Percentiles rank a stretch among this genome's conserved stretches.
Conservation (phyloP, 768 basidiomycete species). For the Pleurotus platypus region DNA sequence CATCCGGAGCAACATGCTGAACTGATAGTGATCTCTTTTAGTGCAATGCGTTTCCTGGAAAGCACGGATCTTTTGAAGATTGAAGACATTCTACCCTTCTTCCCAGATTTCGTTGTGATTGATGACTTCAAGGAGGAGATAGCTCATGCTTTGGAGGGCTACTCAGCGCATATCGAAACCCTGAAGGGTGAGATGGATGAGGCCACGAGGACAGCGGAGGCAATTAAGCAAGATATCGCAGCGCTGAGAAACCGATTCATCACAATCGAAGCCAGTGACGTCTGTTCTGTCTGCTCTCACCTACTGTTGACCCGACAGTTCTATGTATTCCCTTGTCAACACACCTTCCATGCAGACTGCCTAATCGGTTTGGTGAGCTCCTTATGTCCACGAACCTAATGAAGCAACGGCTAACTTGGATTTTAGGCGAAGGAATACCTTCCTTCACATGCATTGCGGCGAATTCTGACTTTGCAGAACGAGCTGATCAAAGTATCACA, state of each 20-base stretch:
- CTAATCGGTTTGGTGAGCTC: slow-evolving; percentile 83
- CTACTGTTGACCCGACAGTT: slow-evolving; percentile 86
- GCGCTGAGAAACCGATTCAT: slow-evolving; percentile 87
- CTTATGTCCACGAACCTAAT: neutral
- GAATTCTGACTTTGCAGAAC: slow-evolving; percentile 82
- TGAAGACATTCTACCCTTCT: slow-evolving; percentile 98
- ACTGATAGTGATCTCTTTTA: slow-evolving; percentile 25
- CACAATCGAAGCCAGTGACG: slow-evolving; percentile 84
- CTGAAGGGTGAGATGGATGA: slow-evolving; percentile 96
- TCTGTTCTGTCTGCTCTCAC: slow-evolving; percentile 77
- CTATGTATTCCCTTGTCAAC: slow-evolving; percentile 98
- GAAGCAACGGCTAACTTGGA: too few species aligned
- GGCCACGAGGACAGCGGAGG: slow-evolving; percentile 86
- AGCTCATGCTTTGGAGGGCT: slow-evolving; percentile 91
- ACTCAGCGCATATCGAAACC: slow-evolving; percentile 85
- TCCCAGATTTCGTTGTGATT: slow-evolving; percentile 98
- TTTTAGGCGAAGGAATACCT: slow-evolving; percentile 87
- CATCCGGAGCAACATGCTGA: slow-evolving; percentile 2
- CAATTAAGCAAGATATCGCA: slow-evolving; percentile 88
- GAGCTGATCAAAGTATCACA: slow-evolving; percentile 63
- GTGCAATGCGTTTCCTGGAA: slow-evolving; percentile 96
- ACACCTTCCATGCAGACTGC: slow-evolving; percentile 97
- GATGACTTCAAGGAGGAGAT: slow-evolving; percentile 99
- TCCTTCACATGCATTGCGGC: slow-evolving; percentile 74
- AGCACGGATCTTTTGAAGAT: slow-evolving; percentile 94